These are phyloP conservation scores for Phytophthora idaei DNA, from an alignment of 352 stramenopile species.

Conservation along the genomic window DNA sequence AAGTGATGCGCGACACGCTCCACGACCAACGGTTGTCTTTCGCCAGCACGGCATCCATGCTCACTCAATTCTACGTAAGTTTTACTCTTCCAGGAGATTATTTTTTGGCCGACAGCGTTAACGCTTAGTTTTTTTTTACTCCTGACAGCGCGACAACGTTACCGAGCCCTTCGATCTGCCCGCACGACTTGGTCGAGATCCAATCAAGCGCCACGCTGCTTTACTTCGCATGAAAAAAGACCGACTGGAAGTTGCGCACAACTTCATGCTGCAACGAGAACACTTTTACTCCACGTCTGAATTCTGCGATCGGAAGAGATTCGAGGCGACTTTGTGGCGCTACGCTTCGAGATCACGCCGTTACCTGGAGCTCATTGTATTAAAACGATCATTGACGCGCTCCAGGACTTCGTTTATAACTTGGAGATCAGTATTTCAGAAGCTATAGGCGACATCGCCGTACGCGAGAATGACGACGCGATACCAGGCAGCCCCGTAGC, in stretches of 20 bases:
- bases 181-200: constrained; percentile 13
- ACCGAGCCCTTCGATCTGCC: constrained; percentile 26
- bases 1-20: constrained; percentile 13
- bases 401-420: constrained; percentile 48
- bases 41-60: constrained; percentile 22
- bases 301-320: constrained; percentile 44
- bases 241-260: constrained; percentile 23
- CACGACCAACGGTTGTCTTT: constrained; percentile 22
- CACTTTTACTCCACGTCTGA: constrained; percentile 18
- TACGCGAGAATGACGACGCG: constrained; percentile 53
- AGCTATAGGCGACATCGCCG: constrained; percentile 42
- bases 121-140: neutral
- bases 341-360: constrained; percentile 46
- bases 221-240: constrained; percentile 29
- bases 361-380: constrained; percentile 29
- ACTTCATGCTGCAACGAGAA: constrained; percentile 29
- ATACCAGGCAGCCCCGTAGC: constrained; percentile 27
- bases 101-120: neutral
- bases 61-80: constrained; percentile 33
- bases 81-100: neutral
- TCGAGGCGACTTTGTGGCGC: constrained; percentile 37
- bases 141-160: constrained; percentile 13
- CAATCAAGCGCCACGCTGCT: constrained; percentile 6
- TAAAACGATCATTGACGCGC: constrained; percentile 40
- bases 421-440: constrained; percentile 54